A percentile compares a stretch with the other conserved stretches of the same genome.
These are phyloP conservation scores for Royoungia palumana DNA, from an alignment of 768 basidiomycete species.

Conservation along the genomic window DNA sequence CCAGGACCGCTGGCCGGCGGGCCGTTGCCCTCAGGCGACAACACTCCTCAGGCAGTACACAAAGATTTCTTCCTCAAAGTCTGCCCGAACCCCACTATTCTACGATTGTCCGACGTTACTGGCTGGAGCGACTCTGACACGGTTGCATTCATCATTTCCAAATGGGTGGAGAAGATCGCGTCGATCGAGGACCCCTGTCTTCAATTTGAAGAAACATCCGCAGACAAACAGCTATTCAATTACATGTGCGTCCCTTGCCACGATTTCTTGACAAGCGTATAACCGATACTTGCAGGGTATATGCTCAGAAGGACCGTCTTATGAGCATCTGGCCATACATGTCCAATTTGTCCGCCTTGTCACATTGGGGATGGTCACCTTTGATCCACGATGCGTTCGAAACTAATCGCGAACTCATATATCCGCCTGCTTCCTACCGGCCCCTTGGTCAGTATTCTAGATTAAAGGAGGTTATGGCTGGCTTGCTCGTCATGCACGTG, in stretches of 20 bases:
- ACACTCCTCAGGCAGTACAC: constrained; percentile 32
- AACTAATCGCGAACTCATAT: constrained; percentile 17
- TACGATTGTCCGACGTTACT: constrained; percentile 27
- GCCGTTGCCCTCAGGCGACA: constrained; percentile 27
- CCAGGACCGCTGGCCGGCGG: constrained; percentile 40
- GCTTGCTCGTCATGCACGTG: constrained; percentile 47
- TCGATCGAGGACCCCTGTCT: constrained; percentile 37
- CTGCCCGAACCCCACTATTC: constrained; percentile 35
- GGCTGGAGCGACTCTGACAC: constrained; percentile 22
- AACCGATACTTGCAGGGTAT: constrained; percentile 23
- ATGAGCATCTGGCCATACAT: constrained; percentile 34
- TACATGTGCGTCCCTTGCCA: constrained; percentile 7
- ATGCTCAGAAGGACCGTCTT: constrained; percentile 27
- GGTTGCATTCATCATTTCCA: constrained; percentile 30
- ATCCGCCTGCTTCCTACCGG: constrained; percentile 13
- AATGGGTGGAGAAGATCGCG: constrained; percentile 34
- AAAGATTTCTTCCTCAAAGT: constrained; percentile 36
- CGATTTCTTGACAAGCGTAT: not conserved
- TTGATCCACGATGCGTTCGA: constrained; percentile 30
- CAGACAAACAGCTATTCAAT: constrained; percentile 19
- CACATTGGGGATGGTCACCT: constrained; percentile 35
- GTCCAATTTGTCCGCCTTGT: constrained; percentile 31
- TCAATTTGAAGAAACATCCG: constrained; percentile 27
- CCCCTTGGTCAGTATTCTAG: constrained; percentile 1
- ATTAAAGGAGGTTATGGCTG: constrained; percentile 18